phyloP scores from a whole-genome alignment of 2,329 filamentous ascomycete species.

The Calonectria pteridis region DNA sequence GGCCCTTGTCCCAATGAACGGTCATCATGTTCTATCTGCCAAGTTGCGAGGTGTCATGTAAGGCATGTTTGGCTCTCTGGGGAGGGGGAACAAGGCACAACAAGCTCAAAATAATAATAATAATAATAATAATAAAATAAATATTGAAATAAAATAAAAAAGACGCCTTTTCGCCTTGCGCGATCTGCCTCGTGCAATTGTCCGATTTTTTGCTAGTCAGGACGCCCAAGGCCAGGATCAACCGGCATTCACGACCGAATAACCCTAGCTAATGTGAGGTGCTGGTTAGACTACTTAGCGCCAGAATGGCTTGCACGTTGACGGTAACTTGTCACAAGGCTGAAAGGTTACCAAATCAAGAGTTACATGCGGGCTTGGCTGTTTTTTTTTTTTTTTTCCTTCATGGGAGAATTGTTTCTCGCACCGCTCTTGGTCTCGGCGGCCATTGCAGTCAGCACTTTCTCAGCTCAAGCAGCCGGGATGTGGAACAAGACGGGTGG shows the following conservation, averaged over 20 bases:
- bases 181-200: not conserved
- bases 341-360: not conserved
- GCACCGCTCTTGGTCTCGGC: not conserved
- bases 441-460: slow-evolving; percentile 8
- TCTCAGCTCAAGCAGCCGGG: slow-evolving; percentile 16
- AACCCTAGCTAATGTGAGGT: not conserved
- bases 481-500: slow-evolving; percentile 15
- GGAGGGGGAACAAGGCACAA: not conserved
- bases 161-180: not conserved
- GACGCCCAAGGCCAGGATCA: not conserved
- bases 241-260: not conserved
- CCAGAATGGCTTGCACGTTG: not conserved
- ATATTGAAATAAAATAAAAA: not conserved
- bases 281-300: not conserved
- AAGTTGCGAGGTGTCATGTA: not conserved
- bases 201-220: not conserved
- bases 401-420: slow-evolving; percentile 4
- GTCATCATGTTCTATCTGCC: not conserved
- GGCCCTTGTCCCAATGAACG: too few species aligned
- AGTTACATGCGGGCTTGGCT: not conserved
- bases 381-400: slow-evolving; percentile 23
- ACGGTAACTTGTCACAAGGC: not conserved
- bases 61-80: not conserved
- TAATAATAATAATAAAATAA: too few species aligned
- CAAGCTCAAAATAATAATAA: too few species aligned